A percentile compares a stretch with the other conserved stretches of the same genome.
Evolutionary conservation across 1,284 basidiomycete species (phyloP).

Genomic region (Ganoderma sp.): DNA sequence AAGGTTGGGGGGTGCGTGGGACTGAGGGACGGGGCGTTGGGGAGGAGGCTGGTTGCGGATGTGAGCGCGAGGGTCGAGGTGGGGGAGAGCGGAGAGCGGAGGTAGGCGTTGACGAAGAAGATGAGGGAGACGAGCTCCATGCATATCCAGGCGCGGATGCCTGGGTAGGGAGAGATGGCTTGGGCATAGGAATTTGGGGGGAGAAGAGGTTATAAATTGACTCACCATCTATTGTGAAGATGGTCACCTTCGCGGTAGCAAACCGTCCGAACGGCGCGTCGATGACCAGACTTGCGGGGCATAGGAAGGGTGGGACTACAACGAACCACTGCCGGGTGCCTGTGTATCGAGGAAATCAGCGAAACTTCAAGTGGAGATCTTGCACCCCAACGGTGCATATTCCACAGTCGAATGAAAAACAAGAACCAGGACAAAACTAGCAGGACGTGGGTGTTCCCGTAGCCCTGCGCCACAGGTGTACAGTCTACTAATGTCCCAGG

Average conservation of each 20-base stretch:
- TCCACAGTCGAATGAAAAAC: too few species aligned
- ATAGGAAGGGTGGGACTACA: conserved; percentile 37
- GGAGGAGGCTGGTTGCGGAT: background rate
- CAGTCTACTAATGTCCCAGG: background rate
- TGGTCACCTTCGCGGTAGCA: conserved; percentile 50
- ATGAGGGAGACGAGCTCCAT: conserved; percentile 88
- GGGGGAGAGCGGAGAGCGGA: conserved; percentile 52
- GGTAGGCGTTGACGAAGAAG: conserved; percentile 57
- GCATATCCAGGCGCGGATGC: conserved; percentile 74
- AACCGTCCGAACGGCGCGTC: conserved; percentile 85
- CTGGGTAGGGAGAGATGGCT: conserved; percentile 31
- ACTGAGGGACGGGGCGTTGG: conserved; percentile 24
- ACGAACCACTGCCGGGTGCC: conserved; percentile 44
- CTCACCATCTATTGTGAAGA: conserved; percentile 61
- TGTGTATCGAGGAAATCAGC: conserved; percentile 16
- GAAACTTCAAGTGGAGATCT: background rate
- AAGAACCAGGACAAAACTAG: background rate
- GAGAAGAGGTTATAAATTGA: conserved; percentile 15
- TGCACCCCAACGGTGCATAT: too few species aligned
- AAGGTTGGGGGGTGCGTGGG: conserved; percentile 54
- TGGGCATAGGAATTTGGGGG: background rate
- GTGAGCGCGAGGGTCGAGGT: conserved; percentile 30
- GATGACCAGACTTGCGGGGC: conserved; percentile 48
- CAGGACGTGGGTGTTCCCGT: background rate
- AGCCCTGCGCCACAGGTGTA: too few species aligned